Evolutionary conservation across 345 rosid genomes (phyloP), one percentile per base, ranked within the genome.

Genomic region (Citrus trifoliata): DNA sequence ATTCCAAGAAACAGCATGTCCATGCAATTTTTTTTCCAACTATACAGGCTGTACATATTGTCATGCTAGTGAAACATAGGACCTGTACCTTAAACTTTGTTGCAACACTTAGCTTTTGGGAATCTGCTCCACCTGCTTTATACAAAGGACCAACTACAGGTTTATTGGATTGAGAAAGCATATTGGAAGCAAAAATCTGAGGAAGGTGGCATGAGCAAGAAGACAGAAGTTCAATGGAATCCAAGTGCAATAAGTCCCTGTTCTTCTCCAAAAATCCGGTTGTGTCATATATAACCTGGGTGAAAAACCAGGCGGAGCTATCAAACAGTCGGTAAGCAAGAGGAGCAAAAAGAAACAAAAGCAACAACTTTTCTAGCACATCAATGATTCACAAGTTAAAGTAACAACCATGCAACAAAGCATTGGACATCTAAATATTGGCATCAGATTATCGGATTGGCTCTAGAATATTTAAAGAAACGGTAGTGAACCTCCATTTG

Each of bases 71-170:
- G 38, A 38, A 66, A 19, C 70, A 37, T 12, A 42, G 12, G 51
- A 42, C 51, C 51, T 27, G 22, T 83, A 96, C 99, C 99, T 96
- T 96, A 83, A 96, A 96, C 80, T 96, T 96, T 28, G 95, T 91
- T 13, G 94, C 89, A 67, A 96, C 98, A 74, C 99, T 96, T 71
- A 91, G 89, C 87, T 93, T 90, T 80, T 94, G 99, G 67, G 95
- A 94, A 82, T 94, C 98, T 80, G 99, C 99, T 72, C 98, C 98
- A 77, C 97, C 99, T 65, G 97, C 90, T 90, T 92, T 96, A 82
- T 92, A 83, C 80, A 90, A 77, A 82, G 97, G 98, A 73, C 98
- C 98, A 24, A 80, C 90, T 1, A 86, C 93, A 77, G 89, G 89
- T 87, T 92, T 96, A 80, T 88, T 93, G 14, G 97, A 88, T 70